phyloP scores from a whole-genome alignment of 78 protist genomes.

The Tieghemostelium lacteum region DNA sequence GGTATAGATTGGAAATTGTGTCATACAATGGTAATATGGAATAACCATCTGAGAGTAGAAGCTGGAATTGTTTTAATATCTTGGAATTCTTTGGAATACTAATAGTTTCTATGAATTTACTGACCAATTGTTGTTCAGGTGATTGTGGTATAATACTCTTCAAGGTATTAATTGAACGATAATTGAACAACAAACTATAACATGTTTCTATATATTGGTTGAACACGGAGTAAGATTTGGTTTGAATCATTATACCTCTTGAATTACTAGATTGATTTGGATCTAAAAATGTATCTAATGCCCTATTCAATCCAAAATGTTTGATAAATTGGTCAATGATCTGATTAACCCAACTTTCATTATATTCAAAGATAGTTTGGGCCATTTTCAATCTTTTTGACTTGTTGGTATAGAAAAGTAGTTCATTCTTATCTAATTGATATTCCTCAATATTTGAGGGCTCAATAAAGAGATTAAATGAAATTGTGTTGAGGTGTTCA shows the following conservation, averaged over 20 bases:
- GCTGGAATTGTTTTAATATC: neutral
- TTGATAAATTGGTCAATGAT: neutral
- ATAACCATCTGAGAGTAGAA: no score
- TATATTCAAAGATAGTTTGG: neutral
- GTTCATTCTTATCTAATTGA: no score
- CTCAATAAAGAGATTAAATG: no score
- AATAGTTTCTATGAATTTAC: neutral
- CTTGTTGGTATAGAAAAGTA: neutral
- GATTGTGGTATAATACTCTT: neutral
- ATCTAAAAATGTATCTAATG: slow-evolving; percentile 14
- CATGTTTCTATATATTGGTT: neutral
- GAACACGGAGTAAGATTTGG: slow-evolving; percentile 2
- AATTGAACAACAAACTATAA: slow-evolving; percentile 15
- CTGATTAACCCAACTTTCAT: neutral
- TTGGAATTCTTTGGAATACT: neutral
- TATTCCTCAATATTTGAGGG: no score
- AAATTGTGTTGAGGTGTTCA: neutral
- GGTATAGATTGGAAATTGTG: neutral
- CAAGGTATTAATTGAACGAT: neutral
- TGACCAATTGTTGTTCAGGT: neutral
- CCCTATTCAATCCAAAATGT: neutral
- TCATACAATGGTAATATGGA: slow-evolving; percentile 18
- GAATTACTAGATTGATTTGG: slow-evolving; percentile 2
- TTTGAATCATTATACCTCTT: slow-evolving; percentile 36
- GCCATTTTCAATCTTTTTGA: neutral